Conservation (phyloP, 176 grass and related monocot species). For the Paspalum vaginatum region DNA sequence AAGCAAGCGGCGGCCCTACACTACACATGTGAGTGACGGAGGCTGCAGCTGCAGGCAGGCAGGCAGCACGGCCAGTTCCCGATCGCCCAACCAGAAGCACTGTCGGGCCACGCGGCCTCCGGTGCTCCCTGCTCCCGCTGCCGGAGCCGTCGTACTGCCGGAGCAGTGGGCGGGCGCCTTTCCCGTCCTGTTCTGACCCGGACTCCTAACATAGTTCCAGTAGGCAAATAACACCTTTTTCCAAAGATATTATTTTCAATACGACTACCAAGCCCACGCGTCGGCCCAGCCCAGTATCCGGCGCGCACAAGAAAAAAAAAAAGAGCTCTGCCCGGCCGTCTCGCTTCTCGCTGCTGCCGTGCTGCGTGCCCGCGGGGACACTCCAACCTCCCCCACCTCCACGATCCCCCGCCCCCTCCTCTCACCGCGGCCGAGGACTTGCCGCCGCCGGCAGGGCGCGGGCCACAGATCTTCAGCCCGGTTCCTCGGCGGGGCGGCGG, state of each 20-base stretch:
- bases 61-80: not conserved
- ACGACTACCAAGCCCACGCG: not conserved
- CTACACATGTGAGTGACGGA: not conserved
- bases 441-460: not conserved
- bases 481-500: not conserved
- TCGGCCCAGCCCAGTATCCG: not conserved
- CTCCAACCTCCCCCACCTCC: not conserved
- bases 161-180: too few species aligned
- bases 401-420: not conserved
- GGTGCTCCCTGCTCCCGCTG: not conserved
- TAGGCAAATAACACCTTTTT: too few species aligned
- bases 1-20: too few species aligned
- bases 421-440: not conserved
- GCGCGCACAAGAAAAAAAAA: not conserved
- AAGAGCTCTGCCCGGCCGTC: not conserved
- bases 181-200: too few species aligned
- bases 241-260: too few species aligned
- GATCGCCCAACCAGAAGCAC: not conserved
- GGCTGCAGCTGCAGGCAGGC: not conserved
- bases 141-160: too few species aligned
- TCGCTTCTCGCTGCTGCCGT: constrained; percentile 1
- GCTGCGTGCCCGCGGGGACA: constrained; percentile 14
- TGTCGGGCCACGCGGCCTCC: not conserved
- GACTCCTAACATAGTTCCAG: too few species aligned
- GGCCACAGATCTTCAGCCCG: not conserved